These are phyloP conservation scores for Lunasporangiospora selenospora DNA, from an alignment of 192 early-diverging fungal species.

Conservation along the genomic window DNA sequence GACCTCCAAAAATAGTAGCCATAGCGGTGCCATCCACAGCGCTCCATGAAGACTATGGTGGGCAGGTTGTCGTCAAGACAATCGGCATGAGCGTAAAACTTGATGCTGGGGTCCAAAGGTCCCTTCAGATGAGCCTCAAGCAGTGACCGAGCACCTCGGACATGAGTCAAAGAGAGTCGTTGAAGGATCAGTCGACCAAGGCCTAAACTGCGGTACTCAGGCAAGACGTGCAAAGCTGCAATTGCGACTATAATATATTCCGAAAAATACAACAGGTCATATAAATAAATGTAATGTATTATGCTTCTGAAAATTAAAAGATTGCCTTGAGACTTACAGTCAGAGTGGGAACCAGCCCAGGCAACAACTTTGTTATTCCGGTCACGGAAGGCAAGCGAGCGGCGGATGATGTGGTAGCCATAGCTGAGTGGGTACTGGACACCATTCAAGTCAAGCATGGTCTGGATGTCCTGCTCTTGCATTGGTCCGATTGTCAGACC, in stretches of 20 bases:
- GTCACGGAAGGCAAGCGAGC: conserved; percentile 15
- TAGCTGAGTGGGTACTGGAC: conserved; percentile 14
- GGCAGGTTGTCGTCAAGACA: conserved; percentile 17
- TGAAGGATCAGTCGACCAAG: conserved; percentile 24
- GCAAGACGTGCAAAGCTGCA: conserved; percentile 34
- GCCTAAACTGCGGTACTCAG: conserved; percentile 27
- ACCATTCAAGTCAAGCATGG: conserved; percentile 17
- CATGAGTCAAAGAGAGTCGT: conserved; percentile 10
- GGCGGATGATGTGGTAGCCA: conserved; percentile 14
- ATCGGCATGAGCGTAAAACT: conserved; percentile 30
- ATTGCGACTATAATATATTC: conserved; percentile 34
- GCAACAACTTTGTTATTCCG: conserved; percentile 26
- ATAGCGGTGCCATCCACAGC: conserved; percentile 25
- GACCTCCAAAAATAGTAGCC: conserved; percentile 25
- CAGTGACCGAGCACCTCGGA: conserved; percentile 7
- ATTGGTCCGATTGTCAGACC: conserved; percentile 21
- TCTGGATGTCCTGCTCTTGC: conserved; percentile 10
- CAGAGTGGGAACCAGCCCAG: conserved; percentile 40
- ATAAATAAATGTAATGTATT: too few relatives aligned
- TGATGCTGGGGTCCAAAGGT: too few relatives aligned
- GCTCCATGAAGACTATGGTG: conserved; percentile 39
- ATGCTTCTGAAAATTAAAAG: too few relatives aligned
- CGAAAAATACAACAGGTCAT: too few relatives aligned
- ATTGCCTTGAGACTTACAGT: conserved; percentile 12
- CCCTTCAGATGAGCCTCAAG: too few relatives aligned